These are phyloP conservation scores for Podila verticillata DNA, from an alignment of 192 early-diverging fungal species.

Conservation along the genomic window DNA sequence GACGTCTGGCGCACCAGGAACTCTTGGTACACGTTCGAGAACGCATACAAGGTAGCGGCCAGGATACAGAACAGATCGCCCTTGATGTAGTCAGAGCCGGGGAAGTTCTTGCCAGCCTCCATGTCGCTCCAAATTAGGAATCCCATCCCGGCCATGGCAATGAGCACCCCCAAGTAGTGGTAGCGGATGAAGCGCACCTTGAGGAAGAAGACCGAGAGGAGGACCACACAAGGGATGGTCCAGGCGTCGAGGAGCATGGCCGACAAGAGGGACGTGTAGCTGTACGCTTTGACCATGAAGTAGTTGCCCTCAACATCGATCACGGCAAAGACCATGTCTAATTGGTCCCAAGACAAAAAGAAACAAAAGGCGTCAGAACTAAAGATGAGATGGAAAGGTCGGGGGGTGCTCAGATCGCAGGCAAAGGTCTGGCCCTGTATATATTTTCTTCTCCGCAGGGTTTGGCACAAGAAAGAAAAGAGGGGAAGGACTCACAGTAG, in stretches of 20 bases:
- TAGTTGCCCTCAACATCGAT: conserved; percentile 87
- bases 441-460: too few species aligned
- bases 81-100: conserved; percentile 56
- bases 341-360: background rate
- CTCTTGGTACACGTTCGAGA: conserved; percentile 79
- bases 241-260: conserved; percentile 83
- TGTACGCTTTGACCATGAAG: conserved; percentile 81
- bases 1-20: conserved; percentile 75
- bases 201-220: conserved; percentile 72
- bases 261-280: conserved; percentile 78
- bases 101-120: conserved; percentile 63
- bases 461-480: background rate
- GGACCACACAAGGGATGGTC: conserved; percentile 77
- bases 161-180: conserved; percentile 75
- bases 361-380: background rate
- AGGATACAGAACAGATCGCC: conserved; percentile 80
- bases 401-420: too few species aligned
- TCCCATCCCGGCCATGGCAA: conserved; percentile 77
- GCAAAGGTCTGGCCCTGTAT: too few species aligned
- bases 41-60: conserved; percentile 78
- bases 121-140: conserved; percentile 73
- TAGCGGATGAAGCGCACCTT: conserved; percentile 68
- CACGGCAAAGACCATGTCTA: conserved; percentile 67
- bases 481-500: conserved; percentile 51
- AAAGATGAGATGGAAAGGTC: background rate